Base-by-base conservation (phyloP, 2,329 filamentous ascomycete genomes). In the Stemphylium beticola region DNA sequence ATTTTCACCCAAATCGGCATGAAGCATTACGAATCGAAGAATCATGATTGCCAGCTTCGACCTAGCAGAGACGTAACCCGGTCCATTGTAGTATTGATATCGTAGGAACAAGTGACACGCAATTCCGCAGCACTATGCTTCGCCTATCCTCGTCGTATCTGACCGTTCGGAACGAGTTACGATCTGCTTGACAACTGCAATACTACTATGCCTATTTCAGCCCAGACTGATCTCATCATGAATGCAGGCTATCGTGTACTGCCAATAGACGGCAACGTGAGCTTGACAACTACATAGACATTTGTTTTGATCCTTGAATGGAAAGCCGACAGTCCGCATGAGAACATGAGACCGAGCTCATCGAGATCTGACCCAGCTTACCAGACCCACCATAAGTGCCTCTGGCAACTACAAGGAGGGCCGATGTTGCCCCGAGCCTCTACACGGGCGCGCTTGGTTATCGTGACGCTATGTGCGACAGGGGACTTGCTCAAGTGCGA, bases 391-490 rank as follows among this genome's bases (percentile, higher is more conserved):
- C 9, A 29, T 29, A 29, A 29, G 26, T 29, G 26, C 10, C 5
- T 11, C 26, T 29, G 26, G 26, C 26, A 51, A 36, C 17, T 42
- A 34, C 53, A 55, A 40, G 53, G 53, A 37, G 37, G 52, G n/a
- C 33, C 31, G 31, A 24, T 3, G n/a, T 55, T 32, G 47, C 53
- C 51, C 34, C 31, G 29, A 37, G 47, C 47, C 22, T 51, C 53
- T 2, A 51, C 4, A 26, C 46, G 47, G 15, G 41, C 47, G 18
- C 47, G 47, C 41, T 55, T 55, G 40, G 51, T 29, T 47, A 55
- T 55, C 9, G 46, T 47, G 18, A 55, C 15, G 26, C 46, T 55
- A 20, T 46, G 47, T n/a, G 45, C 52, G 11, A 41, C 41, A 10
- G 41, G 31, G 31, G 42, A 55, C 20, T 40, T 22, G n/a, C 46